Conservation (phyloP, 2,329 filamentous ascomycete genomes). For the Sclerotinia sclerotiorum region DNA sequence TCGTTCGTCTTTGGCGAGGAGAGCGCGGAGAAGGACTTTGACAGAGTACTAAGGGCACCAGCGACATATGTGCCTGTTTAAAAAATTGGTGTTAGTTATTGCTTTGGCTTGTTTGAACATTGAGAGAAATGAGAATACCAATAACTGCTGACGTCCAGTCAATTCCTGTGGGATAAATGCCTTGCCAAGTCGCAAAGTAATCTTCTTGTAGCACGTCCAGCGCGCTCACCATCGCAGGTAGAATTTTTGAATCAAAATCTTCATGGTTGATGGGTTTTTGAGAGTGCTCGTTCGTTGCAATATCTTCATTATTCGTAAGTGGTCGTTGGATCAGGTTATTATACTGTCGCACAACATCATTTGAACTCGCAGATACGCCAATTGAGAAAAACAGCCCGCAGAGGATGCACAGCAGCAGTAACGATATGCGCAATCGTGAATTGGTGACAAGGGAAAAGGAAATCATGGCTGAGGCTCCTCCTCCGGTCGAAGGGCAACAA, state of each 20-base stretch:
- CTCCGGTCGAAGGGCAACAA: neutral
- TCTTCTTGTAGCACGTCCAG: conserved; percentile 73
- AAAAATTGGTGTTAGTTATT: neutral
- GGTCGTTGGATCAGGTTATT: conserved; percentile 17
- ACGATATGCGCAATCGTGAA: conserved; percentile 5
- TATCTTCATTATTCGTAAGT: conserved; percentile 11
- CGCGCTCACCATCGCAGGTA: conserved; percentile 50
- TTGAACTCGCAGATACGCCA: conserved; percentile 4
- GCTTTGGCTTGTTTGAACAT: neutral
- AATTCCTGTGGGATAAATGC: conserved; percentile 81
- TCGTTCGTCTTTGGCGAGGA: conserved; percentile 48
- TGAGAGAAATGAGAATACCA: conserved; percentile 15
- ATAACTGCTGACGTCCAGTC: conserved; percentile 93
- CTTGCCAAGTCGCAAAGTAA: conserved; percentile 76
- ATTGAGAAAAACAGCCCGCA: conserved; percentile 10
- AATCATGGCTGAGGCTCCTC: conserved; percentile 5
- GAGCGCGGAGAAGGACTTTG: conserved; percentile 55
- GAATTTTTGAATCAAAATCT: conserved; percentile 22
- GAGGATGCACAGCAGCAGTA: conserved; percentile 10
- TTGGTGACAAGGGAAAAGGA: neutral
- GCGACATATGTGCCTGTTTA: conserved; percentile 69
- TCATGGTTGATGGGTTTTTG: conserved; percentile 7
- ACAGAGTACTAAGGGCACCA: conserved; percentile 69
- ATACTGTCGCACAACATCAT: conserved; percentile 14
- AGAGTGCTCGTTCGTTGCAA: conserved; percentile 3